These are phyloP conservation scores for Fusarium secorum DNA, from an alignment of 2,329 filamentous ascomycete species.

Conservation along the genomic window DNA sequence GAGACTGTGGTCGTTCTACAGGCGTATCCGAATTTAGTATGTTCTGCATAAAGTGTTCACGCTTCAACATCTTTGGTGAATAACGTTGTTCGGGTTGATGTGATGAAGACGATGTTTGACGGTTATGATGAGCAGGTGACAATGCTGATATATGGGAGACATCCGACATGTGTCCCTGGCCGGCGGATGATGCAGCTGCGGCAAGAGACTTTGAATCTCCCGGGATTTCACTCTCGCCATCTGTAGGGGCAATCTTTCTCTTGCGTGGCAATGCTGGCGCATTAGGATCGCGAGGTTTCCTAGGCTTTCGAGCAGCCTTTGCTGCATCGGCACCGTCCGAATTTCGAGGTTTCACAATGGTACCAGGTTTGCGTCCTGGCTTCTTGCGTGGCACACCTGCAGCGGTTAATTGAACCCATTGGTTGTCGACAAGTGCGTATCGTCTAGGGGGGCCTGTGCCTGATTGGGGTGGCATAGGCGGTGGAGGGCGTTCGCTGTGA, in stretches of 20 bases:
- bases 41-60: conserved; percentile 63
- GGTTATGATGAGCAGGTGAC: conserved; percentile 44
- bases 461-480: conserved; percentile 34
- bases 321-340: conserved; percentile 49
- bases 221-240: conserved; percentile 49
- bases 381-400: conserved; percentile 69
- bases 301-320: conserved; percentile 58
- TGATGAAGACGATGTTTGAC: conserved; percentile 37
- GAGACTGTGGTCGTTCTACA: conserved; percentile 29
- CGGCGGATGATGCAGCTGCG: conserved; percentile 38
- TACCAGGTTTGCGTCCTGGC: conserved; percentile 71
- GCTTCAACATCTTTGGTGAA: conserved; percentile 59
- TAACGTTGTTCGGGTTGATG: conserved; percentile 45
- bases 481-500: conserved; percentile 33
- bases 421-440: conserved; percentile 49
- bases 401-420: conserved; percentile 61
- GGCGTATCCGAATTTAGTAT: conserved; percentile 62
- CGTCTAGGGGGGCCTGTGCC: conserved; percentile 42
- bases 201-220: conserved; percentile 48
- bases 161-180: conserved; percentile 37
- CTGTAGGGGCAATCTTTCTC: conserved; percentile 58
- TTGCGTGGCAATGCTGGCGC: conserved; percentile 63
- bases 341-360: conserved; percentile 56
- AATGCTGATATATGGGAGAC: conserved; percentile 37
- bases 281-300: conserved; percentile 68